Base-by-base conservation (phyloP, 2,329 filamentous ascomycete species). In the Penicillium sp. region DNA sequence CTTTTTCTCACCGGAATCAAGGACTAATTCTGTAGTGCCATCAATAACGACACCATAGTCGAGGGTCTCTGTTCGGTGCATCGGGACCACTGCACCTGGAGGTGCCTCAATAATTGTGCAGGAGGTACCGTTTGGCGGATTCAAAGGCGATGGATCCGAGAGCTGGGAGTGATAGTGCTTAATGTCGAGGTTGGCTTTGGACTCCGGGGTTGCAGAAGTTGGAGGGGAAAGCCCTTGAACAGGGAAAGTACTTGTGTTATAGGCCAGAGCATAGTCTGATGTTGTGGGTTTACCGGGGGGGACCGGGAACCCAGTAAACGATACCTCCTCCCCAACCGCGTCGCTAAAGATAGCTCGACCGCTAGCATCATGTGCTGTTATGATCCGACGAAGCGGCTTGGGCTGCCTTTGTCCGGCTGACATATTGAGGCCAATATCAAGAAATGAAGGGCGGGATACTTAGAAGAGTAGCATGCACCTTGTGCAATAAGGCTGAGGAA, bases 41-140 rank as follows among this genome's bases (percentile, higher is more conserved):
- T 84, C 81, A 9, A 84, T 61, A 4, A 84, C 72, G 53, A 83
- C 74, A 16, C 80, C 82, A 64, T 80, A 83, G 63, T 84, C 82
- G 3, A 84, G 69, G 18, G 73, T 79, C 63, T 78, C 73, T 4
- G 81, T 82, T 16, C 81, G 75, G 65, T 84, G 82, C 77, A 82
- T 81, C 37, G 76, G 72, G 60, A 65, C 40, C 59, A 59, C 11
- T 41, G 66, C n/a, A 33, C 39, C 58, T 13, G 47, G 58, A 52
- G 60, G 51, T 11, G 57, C 40, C 50, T 60, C 61, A 19, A 64
- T 49, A 18, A 64, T 61, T 44, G 53, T 56, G 39, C 53, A 56
- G 43, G 50, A 54, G 33, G 62, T 63, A 39, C 55, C 53, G 41
- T 54, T 60, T 41, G 58, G 52, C 50, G 56, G 56, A 50, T 58